A percentile compares a stretch with the other conserved stretches of the same genome.
phyloP scores from a whole-genome alignment of 192 early-diverging fungal species.

The Mortierella hygrophila region DNA sequence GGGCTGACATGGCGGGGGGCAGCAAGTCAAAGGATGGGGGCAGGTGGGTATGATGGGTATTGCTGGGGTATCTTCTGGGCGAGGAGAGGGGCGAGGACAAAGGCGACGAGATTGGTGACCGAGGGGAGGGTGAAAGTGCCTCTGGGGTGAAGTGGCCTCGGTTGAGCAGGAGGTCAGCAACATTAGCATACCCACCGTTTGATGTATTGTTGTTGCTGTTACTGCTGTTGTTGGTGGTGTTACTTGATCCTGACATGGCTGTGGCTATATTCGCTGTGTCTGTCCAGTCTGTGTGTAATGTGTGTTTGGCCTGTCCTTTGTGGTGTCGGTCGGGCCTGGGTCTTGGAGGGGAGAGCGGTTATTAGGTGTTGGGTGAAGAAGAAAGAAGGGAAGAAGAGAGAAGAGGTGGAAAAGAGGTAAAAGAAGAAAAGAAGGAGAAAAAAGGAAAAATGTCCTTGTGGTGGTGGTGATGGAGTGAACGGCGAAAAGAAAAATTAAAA shows the following conservation, averaged over 20 bases:
- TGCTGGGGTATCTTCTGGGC: not conserved
- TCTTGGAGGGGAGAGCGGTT: not conserved
- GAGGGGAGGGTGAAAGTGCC: not conserved
- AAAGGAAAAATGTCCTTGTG: not conserved
- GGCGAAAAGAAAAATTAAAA: not conserved
- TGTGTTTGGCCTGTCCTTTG: not conserved
- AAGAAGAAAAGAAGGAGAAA: not conserved
- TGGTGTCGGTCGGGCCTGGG: not conserved
- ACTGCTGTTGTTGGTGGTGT: not conserved
- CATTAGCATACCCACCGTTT: not conserved
- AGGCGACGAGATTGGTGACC: conserved; percentile 10
- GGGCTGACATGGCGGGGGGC: conserved; percentile 37
- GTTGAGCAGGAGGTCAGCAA: conserved; percentile 8
- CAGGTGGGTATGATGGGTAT: not conserved
- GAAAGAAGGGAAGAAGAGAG: not conserved
- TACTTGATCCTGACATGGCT: not conserved
- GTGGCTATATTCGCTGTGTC: not conserved
- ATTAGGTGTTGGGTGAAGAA: not conserved
- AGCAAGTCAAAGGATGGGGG: conserved; percentile 23
- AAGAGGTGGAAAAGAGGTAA: not conserved
- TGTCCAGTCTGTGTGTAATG: not conserved
- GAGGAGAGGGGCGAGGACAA: conserved; percentile 11
- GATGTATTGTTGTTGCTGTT: not conserved
- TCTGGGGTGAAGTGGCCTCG: conserved; percentile 14
- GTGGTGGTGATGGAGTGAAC: not conserved